These are phyloP conservation scores for Globisporangium emineosum DNA, from an alignment of 352 stramenopile species.

Conservation along the genomic window DNA sequence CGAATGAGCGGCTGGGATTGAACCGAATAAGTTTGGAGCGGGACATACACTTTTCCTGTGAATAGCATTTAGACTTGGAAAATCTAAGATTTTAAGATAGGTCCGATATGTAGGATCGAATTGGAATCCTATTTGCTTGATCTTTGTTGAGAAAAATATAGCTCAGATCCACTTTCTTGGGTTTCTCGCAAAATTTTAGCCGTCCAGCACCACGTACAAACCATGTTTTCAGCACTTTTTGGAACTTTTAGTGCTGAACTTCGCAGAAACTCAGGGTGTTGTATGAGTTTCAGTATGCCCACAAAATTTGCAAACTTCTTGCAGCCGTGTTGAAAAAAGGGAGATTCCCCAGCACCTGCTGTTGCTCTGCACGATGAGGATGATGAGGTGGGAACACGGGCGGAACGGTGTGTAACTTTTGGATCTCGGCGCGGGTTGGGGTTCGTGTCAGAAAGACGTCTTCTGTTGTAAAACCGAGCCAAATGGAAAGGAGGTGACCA, in stretches of 20 bases:
- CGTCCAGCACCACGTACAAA: too few species aligned
- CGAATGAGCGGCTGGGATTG: background rate
- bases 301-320: background rate
- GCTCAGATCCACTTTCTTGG: background rate
- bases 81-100: background rate
- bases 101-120: too few species aligned
- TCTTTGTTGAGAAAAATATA: background rate
- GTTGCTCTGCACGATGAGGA: constrained; percentile 6
- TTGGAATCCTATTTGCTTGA: too few species aligned
- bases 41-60: too few species aligned
- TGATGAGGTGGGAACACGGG: constrained; percentile 11
- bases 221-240: background rate
- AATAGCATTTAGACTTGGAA: background rate
- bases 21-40: background rate
- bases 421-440: background rate
- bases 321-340: background rate
- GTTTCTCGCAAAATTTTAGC: constrained; percentile 1
- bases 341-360: constrained; percentile 4
- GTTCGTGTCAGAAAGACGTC: constrained; percentile 5
- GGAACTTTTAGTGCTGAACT: background rate
- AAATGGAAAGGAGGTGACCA: background rate
- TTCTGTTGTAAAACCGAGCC: background rate
- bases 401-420: background rate
- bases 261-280: background rate
- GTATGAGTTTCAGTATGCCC: background rate